These are phyloP conservation scores for Aurantiochytrium sp. DNA, from an alignment of 108 stramenopile genomes.

Conservation along the genomic window DNA sequence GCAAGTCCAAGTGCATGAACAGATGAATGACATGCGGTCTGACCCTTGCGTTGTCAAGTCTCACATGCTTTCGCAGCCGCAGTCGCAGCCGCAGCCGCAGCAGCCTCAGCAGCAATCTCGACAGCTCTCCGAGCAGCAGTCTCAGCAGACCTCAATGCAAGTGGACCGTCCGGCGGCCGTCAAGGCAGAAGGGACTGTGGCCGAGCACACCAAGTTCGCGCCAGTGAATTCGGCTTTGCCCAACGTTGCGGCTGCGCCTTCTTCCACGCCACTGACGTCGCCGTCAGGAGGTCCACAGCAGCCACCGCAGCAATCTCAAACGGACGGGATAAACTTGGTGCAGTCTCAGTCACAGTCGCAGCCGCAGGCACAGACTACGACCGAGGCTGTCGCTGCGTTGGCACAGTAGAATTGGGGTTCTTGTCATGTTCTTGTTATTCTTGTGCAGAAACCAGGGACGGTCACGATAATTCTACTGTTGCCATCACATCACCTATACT, in stretches of 20 bases:
- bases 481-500: too few relatives aligned
- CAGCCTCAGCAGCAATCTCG: background rate
- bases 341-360: background rate
- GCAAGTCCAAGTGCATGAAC: background rate
- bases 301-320: too few relatives aligned
- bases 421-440: background rate
- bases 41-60: background rate
- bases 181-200: background rate
- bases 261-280: too few relatives aligned
- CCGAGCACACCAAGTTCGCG: too few relatives aligned
- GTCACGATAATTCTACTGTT: too few relatives aligned
- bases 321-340: background rate
- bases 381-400: background rate
- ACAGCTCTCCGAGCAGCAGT: background rate
- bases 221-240: too few relatives aligned
- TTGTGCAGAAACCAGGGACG: too few relatives aligned
- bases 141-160: too few relatives aligned
- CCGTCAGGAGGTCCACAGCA: too few relatives aligned
- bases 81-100: background rate
- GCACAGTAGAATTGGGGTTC: background rate
- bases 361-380: background rate
- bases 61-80: background rate
- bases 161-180: background rate
- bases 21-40: background rate
- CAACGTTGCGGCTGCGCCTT: too few relatives aligned